These are phyloP conservation scores for Fusarium dimerum DNA, from an alignment of 2,329 filamentous ascomycete genomes.

Conservation along the genomic window DNA sequence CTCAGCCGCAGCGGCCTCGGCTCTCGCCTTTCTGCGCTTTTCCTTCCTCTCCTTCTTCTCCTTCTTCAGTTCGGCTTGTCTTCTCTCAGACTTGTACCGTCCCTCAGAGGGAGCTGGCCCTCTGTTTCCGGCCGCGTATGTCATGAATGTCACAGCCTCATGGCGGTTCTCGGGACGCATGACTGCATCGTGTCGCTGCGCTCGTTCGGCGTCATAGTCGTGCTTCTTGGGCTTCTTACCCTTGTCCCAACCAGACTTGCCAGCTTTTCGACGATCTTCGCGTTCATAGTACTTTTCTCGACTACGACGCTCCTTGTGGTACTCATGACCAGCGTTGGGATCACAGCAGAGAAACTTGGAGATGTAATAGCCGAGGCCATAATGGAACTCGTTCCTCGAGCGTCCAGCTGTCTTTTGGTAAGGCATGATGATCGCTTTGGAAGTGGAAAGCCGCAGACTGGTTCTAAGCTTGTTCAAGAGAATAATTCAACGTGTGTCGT, in stretches of 20 bases:
- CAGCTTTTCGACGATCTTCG: not conserved
- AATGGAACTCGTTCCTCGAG: slow-evolving; percentile 8
- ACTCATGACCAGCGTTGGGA: not conserved
- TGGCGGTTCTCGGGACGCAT: not conserved
- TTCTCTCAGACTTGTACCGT: not conserved
- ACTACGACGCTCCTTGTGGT: not conserved
- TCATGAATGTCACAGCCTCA: not conserved
- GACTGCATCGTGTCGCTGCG: not conserved
- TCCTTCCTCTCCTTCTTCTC: not conserved
- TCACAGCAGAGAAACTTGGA: not conserved
- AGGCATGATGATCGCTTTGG: not conserved
- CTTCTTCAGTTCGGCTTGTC: not conserved
- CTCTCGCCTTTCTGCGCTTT: not conserved
- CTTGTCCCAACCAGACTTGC: not conserved
- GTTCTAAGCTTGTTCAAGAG: not conserved
- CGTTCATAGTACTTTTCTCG: not conserved
- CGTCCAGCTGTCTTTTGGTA: slow-evolving; percentile 1
- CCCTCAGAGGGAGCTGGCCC: not conserved
- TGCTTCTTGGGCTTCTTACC: not conserved
- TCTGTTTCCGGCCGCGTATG: not conserved
- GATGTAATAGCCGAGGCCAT: slow-evolving; percentile 6
- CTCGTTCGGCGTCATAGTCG: not conserved
- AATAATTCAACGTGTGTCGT: too few relatives aligned
- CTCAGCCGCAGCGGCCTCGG: not conserved
- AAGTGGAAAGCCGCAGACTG: not conserved